A percentile compares a stretch with the other conserved stretches of the same genome.
phyloP scores from a whole-genome alignment of 2,329 filamentous ascomycete species.

The Capronia americana region DNA sequence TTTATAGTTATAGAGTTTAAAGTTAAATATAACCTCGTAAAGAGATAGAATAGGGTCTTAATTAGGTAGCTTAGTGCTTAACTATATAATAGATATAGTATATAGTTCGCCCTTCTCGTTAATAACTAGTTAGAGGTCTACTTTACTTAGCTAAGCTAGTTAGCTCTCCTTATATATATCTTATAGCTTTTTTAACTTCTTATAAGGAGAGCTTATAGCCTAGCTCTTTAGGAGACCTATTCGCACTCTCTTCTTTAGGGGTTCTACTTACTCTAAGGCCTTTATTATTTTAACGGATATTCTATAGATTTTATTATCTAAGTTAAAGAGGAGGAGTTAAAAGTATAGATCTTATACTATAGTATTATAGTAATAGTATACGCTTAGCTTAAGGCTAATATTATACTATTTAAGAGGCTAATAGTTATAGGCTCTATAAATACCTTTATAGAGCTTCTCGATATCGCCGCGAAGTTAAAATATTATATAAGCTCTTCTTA shows the following conservation, averaged over 20 bases:
- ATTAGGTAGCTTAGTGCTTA: too few relatives aligned
- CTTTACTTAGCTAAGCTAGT: constrained; percentile 2
- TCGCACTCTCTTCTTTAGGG: neutral
- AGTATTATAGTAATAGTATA: neutral
- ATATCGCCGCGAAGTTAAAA: neutral
- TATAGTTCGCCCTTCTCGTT: neutral
- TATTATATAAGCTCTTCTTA: neutral
- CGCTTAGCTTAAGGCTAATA: neutral
- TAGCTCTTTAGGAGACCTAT: neutral
- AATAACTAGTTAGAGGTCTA: neutral
- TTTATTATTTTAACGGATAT: neutral
- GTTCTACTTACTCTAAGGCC: neutral
- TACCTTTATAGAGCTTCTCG: neutral
- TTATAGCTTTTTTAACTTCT: neutral
- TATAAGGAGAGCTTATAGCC: too few relatives aligned
- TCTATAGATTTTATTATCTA: neutral
- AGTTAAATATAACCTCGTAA: neutral
- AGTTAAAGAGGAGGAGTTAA: neutral
- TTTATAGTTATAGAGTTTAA: constrained; percentile 11
- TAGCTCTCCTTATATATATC: neutral
- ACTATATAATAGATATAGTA: too few relatives aligned
- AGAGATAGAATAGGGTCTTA: neutral
- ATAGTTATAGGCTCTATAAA: neutral
- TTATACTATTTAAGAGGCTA: neutral
- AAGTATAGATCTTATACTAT: neutral